These are phyloP conservation scores for Tanacetum coccineum DNA, from an alignment of 129 eudicot species.

Conservation along the genomic window DNA sequence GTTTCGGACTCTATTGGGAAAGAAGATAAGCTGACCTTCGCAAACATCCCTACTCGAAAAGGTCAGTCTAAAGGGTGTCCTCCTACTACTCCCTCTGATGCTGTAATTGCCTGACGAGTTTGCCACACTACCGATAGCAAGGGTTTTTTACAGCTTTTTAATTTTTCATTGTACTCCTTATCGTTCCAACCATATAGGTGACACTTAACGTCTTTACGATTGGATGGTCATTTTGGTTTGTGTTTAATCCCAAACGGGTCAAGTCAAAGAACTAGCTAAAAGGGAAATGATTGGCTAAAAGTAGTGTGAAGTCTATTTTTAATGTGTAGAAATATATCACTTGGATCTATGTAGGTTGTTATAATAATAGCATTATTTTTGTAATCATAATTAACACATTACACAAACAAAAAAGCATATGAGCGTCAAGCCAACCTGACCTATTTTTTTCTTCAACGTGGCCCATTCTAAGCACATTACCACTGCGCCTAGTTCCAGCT, in stretches of 20 bases:
- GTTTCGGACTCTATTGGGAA: conserved; percentile 91
- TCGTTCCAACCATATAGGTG: background rate
- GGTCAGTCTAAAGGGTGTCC: conserved; percentile 82
- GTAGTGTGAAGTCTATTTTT: background rate
- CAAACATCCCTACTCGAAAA: conserved; percentile 78
- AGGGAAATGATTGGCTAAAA: too few species aligned
- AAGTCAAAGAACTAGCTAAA: too few species aligned
- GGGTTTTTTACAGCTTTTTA: conserved; percentile 36
- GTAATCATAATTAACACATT: too few species aligned
- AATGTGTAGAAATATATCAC: background rate
- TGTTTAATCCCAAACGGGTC: too few species aligned
- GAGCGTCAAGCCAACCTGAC: too few species aligned
- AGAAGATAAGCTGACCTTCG: conserved; percentile 91
- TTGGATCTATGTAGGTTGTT: background rate
- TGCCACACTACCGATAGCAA: conserved; percentile 86
- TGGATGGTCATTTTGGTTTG: background rate
- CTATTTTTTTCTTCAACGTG: too few species aligned
- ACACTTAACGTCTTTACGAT: too few species aligned
- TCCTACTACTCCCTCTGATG: conserved; percentile 84
- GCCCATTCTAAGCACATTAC: too few species aligned
- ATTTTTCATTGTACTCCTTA: background rate
- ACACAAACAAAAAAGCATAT: too few species aligned
- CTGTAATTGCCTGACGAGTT: conserved; percentile 88
- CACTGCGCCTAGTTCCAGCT: too few species aligned
- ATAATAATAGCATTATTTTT: too few species aligned